phyloP scores from a whole-genome alignment of 2,329 filamentous ascomycete species.

The Truncatella angustata region DNA sequence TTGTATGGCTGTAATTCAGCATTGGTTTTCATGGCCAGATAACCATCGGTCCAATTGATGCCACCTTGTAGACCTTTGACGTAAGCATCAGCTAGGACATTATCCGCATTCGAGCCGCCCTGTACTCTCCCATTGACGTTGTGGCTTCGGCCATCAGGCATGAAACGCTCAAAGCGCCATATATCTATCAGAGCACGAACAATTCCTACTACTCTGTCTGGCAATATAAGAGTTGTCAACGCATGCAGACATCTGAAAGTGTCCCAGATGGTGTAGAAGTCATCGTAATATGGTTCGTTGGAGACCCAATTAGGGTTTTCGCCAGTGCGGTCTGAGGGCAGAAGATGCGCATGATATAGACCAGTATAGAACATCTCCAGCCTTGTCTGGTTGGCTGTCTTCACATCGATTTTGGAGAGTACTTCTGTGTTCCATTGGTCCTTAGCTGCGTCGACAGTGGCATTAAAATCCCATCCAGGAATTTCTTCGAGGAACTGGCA shows the following conservation, averaged over 20 bases:
- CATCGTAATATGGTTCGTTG: conserved; percentile 70
- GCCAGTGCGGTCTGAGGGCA: conserved; percentile 72
- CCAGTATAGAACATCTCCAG: conserved; percentile 70
- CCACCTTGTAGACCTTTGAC: conserved; percentile 63
- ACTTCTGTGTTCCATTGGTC: conserved; percentile 63
- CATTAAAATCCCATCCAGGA: conserved; percentile 61
- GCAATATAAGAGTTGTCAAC: conserved; percentile 71
- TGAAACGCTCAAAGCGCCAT: conserved; percentile 59
- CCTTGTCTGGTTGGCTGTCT: conserved; percentile 52
- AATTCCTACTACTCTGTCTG: conserved; percentile 65
- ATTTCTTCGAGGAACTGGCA: conserved; percentile 73
- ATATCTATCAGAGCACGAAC: conserved; percentile 70
- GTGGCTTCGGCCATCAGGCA: conserved; percentile 77
- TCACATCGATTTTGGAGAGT: conserved; percentile 53
- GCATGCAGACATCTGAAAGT: conserved; percentile 71
- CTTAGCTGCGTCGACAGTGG: conserved; percentile 51
- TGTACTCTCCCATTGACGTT: conserved; percentile 75
- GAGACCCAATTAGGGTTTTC: conserved; percentile 72
- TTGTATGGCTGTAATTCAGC: conserved; percentile 65
- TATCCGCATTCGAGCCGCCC: conserved; percentile 73
- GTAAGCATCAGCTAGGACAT: conserved; percentile 68
- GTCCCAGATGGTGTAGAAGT: conserved; percentile 70
- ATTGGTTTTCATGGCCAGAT: conserved; percentile 70
- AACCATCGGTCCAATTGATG: conserved; percentile 68
- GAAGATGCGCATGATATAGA: conserved; percentile 65